Conservation (phyloP, 2,329 filamentous ascomycete species). For the Fusarium tupiense region DNA sequence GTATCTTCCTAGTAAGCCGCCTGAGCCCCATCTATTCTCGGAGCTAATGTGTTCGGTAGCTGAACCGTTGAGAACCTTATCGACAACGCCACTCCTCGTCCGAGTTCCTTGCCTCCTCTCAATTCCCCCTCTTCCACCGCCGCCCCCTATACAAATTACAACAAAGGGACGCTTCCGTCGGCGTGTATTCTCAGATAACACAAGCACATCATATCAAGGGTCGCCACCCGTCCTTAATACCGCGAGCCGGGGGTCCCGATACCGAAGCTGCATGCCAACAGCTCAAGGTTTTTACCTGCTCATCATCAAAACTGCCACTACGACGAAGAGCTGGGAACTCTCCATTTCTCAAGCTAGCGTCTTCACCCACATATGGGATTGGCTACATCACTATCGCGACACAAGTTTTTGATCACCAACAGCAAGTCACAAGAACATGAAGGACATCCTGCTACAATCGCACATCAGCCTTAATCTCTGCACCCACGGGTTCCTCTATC, state of each 20-base stretch:
- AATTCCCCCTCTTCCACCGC: too few relatives aligned
- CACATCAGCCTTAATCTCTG: fast-evolving
- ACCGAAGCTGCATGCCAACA: background rate
- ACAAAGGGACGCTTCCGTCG: background rate
- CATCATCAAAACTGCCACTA: fast-evolving
- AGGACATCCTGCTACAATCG: fast-evolving
- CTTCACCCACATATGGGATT: background rate
- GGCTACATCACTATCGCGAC: background rate
- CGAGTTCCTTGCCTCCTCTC: background rate
- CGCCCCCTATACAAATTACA: background rate
- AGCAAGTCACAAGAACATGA: fast-evolving
- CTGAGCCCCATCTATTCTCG: fast-evolving
- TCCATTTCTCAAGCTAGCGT: background rate
- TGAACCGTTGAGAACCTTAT: fast-evolving
- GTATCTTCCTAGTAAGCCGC: fast-evolving
- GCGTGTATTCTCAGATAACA: background rate
- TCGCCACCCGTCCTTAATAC: conserved; percentile 3
- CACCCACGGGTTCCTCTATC: fast-evolving
- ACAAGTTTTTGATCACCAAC: background rate
- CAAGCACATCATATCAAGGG: conserved; percentile 12
- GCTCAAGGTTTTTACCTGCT: background rate
- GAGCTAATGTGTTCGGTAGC: background rate
- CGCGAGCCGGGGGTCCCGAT: too few relatives aligned
- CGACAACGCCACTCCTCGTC: fast-evolving
- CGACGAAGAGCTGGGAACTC: background rate